Conservation (phyloP, 805 yeast genomes). For the Saccharomycopsis fodiens region DNA sequence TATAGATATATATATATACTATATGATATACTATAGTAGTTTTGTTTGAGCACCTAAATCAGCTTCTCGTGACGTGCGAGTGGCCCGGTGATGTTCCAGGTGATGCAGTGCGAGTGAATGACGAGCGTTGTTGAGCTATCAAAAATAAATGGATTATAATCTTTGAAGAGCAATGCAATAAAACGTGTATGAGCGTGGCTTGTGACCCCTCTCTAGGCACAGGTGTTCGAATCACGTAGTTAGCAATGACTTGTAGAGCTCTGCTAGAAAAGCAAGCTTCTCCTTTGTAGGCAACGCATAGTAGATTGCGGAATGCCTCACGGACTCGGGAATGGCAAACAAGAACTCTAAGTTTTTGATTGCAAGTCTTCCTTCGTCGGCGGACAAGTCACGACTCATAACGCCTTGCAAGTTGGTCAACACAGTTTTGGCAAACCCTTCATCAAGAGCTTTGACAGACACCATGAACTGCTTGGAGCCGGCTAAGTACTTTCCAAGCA, state of each 20-base stretch:
- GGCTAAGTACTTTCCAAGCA: conserved; percentile 8
- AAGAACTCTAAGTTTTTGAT: conserved; percentile 6
- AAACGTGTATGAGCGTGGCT: too few species aligned
- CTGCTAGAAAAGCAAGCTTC: conserved; percentile 8
- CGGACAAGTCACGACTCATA: background rate
- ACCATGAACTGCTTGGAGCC: conserved; percentile 8
- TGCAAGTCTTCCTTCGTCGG: conserved; percentile 3
- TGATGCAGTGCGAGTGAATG: too few species aligned
- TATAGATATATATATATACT: too few species aligned
- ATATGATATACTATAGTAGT: too few species aligned
- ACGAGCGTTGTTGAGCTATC: too few species aligned
- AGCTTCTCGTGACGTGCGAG: too few species aligned
- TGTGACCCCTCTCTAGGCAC: too few species aligned
- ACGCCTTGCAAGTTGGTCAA: background rate
- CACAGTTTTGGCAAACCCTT: background rate
- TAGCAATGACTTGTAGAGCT: background rate
- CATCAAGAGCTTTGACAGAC: background rate
- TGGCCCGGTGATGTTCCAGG: too few species aligned
- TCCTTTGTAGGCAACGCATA: conserved; percentile 19
- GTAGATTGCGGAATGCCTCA: conserved; percentile 9
- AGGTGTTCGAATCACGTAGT: too few species aligned
- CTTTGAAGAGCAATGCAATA: background rate
- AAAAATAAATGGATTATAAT: too few species aligned
- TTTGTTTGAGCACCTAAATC: too few species aligned
- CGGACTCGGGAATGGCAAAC: conserved; percentile 13